Conservation (phyloP, 306 rosid genomes). For the Medicago lupulina region DNA sequence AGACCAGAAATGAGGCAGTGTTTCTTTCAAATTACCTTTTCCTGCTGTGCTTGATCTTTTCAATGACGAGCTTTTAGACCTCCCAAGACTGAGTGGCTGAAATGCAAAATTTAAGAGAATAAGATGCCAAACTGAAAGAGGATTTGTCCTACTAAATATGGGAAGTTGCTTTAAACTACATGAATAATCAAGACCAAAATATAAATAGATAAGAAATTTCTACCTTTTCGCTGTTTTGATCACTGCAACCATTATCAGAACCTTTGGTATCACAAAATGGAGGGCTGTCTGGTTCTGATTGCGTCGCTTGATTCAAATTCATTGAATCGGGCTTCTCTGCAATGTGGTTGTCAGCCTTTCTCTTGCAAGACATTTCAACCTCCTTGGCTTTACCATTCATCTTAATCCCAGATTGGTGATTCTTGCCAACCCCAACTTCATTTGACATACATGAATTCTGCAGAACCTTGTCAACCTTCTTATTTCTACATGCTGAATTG, state of each 20-base stretch:
- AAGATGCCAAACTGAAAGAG: conserved; percentile 12
- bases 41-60: conserved; percentile 47
- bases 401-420: conserved; percentile 37
- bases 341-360: conserved; percentile 7
- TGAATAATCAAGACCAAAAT: not conserved
- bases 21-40: conserved; percentile 43
- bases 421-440: conserved; percentile 43
- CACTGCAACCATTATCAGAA: conserved; percentile 69
- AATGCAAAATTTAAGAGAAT: conserved; percentile 20
- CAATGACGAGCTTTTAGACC: conserved; percentile 51
- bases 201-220: not conserved
- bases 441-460: conserved; percentile 22
- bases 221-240: conserved; percentile 59
- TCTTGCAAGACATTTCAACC: conserved; percentile 33
- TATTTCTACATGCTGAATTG: conserved; percentile 32
- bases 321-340: conserved; percentile 31
- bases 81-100: conserved; percentile 45
- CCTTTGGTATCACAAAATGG: conserved; percentile 75
- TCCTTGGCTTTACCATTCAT: conserved; percentile 42
- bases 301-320: conserved; percentile 56
- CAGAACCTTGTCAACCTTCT: conserved; percentile 24
- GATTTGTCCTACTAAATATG: not conserved
- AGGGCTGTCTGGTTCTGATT: conserved; percentile 62
- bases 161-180: not conserved
- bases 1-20: conserved; percentile 48